Base-by-base conservation (phyloP, 2,329 filamentous ascomycete species). In the Phaeosphaeriaceae sp. region DNA sequence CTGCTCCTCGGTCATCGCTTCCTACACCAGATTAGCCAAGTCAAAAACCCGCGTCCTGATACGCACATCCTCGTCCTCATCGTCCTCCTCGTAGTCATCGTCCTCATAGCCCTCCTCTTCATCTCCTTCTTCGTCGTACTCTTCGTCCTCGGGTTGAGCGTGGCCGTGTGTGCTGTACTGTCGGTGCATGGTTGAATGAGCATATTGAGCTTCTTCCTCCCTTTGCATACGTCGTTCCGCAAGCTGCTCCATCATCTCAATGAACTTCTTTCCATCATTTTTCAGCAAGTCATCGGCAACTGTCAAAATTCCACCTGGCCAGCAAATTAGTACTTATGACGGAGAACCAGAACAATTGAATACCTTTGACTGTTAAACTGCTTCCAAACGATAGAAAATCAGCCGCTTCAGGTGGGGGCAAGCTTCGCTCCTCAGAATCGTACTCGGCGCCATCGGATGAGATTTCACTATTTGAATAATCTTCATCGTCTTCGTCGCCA, bases 231-330 rank as follows among this genome's bases (percentile, higher is more conserved):
- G 88, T 71, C 94, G 91, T 81, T 99, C 95, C 40, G 95, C 95
- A 70, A 99, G 86, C 81, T 98, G 94, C 79, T 99, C 95, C 95
- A 99, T 99, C 95, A 99, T 99, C 78, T 99, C 95, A 79, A 99
- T 99, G 82, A 99, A 99, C 75, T 97, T 96, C 80, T 96, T 97
- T 72, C 95, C 95, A 79, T 99, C 95, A 80, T 99, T 99, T 80
- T 98, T 98, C 63, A 99, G 86, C 66, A 99, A 85, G 81, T 99
- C 95, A 83, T 99, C 95, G 78, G 95, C 95, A 74, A 99, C 95
- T 67, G 95, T 99, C 77, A 99, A 88, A 79, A 99, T 97, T 76
- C 95, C 96, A 83, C 95, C 93, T 92, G 86, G 5, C 36, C 21
- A 53, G 47, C 59, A 53, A 60, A 64, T 71, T 63, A 71, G 68